Percentiles rank a stretch among this genome's conserved stretches.
Conservation (phyloP, 345 rosid genomes). For the Sisymbrium altissimum region DNA sequence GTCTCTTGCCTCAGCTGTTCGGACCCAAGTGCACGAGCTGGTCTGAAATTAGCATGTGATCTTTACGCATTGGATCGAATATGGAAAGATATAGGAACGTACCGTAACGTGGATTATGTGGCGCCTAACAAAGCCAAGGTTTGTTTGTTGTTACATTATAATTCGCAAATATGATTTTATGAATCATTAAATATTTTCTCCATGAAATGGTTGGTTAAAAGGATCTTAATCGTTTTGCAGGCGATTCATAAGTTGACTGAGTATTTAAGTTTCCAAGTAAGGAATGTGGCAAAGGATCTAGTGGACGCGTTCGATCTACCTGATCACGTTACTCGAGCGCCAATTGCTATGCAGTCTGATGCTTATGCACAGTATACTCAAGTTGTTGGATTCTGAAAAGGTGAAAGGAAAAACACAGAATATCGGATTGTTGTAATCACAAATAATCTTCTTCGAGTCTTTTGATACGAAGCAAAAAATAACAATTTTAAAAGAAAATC, state of each 20-base stretch:
- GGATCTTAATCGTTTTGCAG: constrained; percentile 29
- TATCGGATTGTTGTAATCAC: neutral
- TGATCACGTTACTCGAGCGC: constrained; percentile 78
- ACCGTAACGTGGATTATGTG: constrained; percentile 86
- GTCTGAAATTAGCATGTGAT: constrained; percentile 86
- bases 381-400: constrained; percentile 59
- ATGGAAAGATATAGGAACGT: constrained; percentile 96
- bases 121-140: constrained; percentile 99
- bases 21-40: constrained; percentile 64
- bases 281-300: constrained; percentile 76
- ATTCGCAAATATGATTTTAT: neutral
- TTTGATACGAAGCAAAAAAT: neutral
- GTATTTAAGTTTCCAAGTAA: constrained; percentile 82
- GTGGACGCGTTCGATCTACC: constrained; percentile 85
- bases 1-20: constrained; percentile 51
- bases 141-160: neutral
- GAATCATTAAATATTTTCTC: neutral
- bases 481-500: neutral
- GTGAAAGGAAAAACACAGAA: neutral
- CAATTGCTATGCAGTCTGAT: constrained; percentile 89
- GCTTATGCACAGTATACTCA: constrained; percentile 93
- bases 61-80: constrained; percentile 93
- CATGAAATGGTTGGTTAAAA: neutral
- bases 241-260: constrained; percentile 91
- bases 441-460: constrained; percentile 4